phyloP scores from a whole-genome alignment of 306 rosid species.

The Nissolia schottii region DNA sequence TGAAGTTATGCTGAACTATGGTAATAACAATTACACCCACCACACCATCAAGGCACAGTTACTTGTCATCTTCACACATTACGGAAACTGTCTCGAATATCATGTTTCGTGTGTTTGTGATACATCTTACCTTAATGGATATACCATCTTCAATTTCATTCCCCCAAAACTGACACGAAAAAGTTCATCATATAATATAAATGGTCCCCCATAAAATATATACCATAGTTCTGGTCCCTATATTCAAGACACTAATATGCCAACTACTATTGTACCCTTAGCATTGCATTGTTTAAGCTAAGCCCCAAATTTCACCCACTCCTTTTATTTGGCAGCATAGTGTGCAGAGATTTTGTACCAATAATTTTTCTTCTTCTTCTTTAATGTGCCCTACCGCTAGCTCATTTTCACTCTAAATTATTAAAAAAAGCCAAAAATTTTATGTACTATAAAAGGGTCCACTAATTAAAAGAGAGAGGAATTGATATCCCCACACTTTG shows the following conservation, averaged over 20 bases:
- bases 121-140: slow-evolving; percentile 11
- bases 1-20: too few species aligned
- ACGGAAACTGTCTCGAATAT: neutral
- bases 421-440: slow-evolving; percentile 17
- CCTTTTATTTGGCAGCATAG: slow-evolving; percentile 27
- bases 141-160: slow-evolving; percentile 14
- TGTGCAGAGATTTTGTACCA: slow-evolving; percentile 4
- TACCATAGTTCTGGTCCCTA: neutral
- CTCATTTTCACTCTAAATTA: slow-evolving; percentile 22
- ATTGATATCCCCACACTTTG: neutral
- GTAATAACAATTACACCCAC: neutral
- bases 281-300: slow-evolving; percentile 6
- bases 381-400: neutral
- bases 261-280: slow-evolving; percentile 11
- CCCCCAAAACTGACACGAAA: neutral
- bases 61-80: neutral
- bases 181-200: neutral
- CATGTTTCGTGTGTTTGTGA: slow-evolving; percentile 9
- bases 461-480: neutral
- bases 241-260: neutral
- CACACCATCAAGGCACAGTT: neutral
- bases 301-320: slow-evolving; percentile 9
- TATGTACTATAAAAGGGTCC: slow-evolving; percentile 14
- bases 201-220: neutral
- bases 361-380: too few species aligned